Evolutionary conservation across 1,139 yeast genomes (phyloP).

Genomic region (Blastobotrys petasosporus): DNA sequence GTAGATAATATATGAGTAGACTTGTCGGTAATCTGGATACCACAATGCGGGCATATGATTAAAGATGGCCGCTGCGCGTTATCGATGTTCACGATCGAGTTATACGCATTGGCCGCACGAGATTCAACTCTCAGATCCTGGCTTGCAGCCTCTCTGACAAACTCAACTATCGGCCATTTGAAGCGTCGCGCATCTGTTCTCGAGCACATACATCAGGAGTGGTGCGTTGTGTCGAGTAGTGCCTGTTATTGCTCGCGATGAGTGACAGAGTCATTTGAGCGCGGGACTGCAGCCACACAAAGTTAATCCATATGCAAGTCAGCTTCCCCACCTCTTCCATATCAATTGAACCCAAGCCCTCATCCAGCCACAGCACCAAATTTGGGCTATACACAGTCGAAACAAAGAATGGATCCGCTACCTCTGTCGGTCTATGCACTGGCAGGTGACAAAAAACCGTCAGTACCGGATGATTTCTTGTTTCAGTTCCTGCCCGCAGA

Average conservation of each 20-base stretch:
- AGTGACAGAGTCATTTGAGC: too few species aligned
- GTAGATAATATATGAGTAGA: constrained; percentile 15
- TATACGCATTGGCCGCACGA: background rate
- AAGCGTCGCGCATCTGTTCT: background rate
- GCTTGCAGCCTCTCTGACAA: background rate
- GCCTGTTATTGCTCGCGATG: too few species aligned
- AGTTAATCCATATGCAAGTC: too few species aligned
- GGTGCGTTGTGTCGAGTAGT: too few species aligned
- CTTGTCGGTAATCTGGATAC: constrained; percentile 12
- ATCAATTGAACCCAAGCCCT: too few species aligned
- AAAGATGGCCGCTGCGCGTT: background rate
- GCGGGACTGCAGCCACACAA: too few species aligned
- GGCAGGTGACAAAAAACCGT: constrained; percentile 13
- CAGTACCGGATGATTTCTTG: constrained; percentile 21
- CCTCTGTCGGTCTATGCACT: constrained; percentile 14
- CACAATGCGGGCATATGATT: constrained; percentile 15
- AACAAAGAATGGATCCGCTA: constrained; percentile 3
- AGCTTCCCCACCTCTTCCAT: too few species aligned
- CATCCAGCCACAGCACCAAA: too few species aligned
- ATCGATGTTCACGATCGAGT: constrained; percentile 15
- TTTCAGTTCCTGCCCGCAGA: constrained; percentile 18
- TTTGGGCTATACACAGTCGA: too few species aligned
- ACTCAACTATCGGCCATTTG: background rate
- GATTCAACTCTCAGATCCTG: too few species aligned
- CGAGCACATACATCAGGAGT: too few species aligned